Evolutionary conservation across 2,329 filamentous ascomycete genomes (phyloP).

Genomic region (Arthrobotrys pseudoclavata): DNA sequence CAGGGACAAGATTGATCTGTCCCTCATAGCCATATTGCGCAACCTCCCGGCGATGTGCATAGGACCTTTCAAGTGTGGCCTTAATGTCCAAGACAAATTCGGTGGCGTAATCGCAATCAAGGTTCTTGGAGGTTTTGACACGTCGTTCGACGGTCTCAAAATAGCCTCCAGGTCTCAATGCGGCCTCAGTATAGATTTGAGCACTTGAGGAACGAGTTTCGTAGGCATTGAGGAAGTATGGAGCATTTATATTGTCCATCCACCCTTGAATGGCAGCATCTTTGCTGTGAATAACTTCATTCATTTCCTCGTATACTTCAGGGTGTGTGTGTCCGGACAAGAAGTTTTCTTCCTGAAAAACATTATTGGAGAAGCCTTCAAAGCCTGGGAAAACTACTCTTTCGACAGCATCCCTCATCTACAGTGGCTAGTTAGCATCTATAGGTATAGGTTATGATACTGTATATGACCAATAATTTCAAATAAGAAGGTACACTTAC

Average conservation of each 20-base stretch:
- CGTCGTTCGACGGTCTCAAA: background rate
- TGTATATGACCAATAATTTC: background rate
- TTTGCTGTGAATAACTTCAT: slow-evolving; percentile 27
- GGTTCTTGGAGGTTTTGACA: slow-evolving; percentile 7
- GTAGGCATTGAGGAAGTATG: background rate
- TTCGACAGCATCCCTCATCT: background rate
- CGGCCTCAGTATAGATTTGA: slow-evolving; percentile 6
- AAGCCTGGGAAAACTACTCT: background rate
- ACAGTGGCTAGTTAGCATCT: background rate
- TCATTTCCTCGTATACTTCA: slow-evolving; percentile 3
- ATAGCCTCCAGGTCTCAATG: slow-evolving; percentile 10
- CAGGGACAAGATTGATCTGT: background rate
- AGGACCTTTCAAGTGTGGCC: background rate
- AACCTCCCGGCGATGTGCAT: background rate
- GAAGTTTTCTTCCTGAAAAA: background rate
- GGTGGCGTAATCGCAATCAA: background rate
- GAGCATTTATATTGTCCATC: slow-evolving; percentile 2
- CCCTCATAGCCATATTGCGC: background rate
- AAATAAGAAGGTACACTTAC: background rate
- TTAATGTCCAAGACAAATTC: slow-evolving; percentile 14
- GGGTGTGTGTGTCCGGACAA: background rate
- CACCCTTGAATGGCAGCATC: slow-evolving; percentile 15
- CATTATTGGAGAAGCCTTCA: slow-evolving; percentile 3
- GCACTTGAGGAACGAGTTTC: slow-evolving; percentile 11
- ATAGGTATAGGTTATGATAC: background rate